Evolutionary conservation across 495 filamentous ascomycete genomes (phyloP), one percentile per base, ranked within the genome.

Genomic region (Xylaria acuta): DNA sequence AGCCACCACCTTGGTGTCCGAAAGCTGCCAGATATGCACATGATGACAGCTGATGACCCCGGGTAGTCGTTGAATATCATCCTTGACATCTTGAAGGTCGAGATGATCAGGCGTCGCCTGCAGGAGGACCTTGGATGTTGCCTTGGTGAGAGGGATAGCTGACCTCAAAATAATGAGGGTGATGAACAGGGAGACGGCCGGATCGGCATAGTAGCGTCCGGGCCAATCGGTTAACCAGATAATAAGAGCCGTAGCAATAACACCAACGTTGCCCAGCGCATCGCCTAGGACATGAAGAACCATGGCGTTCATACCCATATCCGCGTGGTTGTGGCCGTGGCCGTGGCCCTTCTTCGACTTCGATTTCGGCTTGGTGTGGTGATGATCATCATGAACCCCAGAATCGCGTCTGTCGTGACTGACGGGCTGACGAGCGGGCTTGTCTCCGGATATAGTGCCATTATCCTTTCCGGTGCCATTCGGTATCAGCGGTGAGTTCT

Each of bases 261-360:
- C 96, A 73, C 97, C 96, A 65, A 99, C 90, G 74, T 99, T 99
- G 71, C 97, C 97, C 9, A 99, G 89, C 0, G 96, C 96, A 81
- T 99, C 96, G 25, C 96, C 96, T 81, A 98, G 88, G 43, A 99
- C 96, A 77, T 99, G 96, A 8, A 99, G 88, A 81, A 99, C 91
- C 81, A 99, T 95, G 74, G 95, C 96, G 36, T 94, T 93, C 96
- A 99, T 98, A 82, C 97, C 97, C 80, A 98, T 92, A 75, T 98
- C 96, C 41, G 83, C 87, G 77, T 98, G 95, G 22, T 83, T 90
- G 81, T 97, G 93, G 34, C 90, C 87, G 73, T 91, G 93, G 34
- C 90, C 86, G 74, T 91, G 88, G 14, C 89, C 86, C 18, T 78
- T 87, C 30, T 81, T 75, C 0, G 77, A 75, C 51, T 86, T 81